Conservation (phyloP, 495 filamentous ascomycete species). For the Aspergillus wentii region DNA sequence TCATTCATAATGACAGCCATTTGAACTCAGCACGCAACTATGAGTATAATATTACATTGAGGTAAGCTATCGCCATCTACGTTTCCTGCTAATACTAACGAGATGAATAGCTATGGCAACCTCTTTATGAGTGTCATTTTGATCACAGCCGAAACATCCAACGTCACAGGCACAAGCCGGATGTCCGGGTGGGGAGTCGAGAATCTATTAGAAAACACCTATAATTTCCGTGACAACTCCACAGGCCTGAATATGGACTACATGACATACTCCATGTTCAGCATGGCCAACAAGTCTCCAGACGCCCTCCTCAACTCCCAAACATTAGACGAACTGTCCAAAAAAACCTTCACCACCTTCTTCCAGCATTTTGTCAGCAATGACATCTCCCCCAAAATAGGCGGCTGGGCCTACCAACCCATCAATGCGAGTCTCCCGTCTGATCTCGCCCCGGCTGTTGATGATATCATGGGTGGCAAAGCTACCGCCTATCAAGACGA, state of each 20-base stretch:
- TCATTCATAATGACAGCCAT: constrained; percentile 10
- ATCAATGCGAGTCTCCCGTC: constrained; percentile 22
- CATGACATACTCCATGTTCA: constrained; percentile 32
- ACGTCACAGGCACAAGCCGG: constrained; percentile 8
- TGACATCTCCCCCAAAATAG: constrained; percentile 17
- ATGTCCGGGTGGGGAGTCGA: constrained; percentile 12
- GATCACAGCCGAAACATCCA: constrained; percentile 19
- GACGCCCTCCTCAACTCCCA: constrained; percentile 17
- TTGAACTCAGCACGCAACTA: constrained; percentile 16
- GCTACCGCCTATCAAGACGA: constrained; percentile 11
- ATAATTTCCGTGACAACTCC: constrained; percentile 27
- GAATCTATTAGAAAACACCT: constrained; percentile 27
- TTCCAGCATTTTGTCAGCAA: constrained; percentile 34
- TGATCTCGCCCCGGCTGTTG: constrained; percentile 9
- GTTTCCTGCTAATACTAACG: too few species aligned
- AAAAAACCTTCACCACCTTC: constrained; percentile 26
- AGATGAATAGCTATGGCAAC: constrained; percentile 24
- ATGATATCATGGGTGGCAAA: constrained; percentile 2
- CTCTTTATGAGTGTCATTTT: constrained; percentile 28
- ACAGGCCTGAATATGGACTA: constrained; percentile 34
- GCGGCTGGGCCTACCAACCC: constrained; percentile 23
- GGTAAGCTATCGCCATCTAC: too few species aligned
- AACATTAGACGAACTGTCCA: constrained; percentile 14
- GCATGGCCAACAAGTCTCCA: constrained; percentile 21
- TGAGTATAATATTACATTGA: too few species aligned